Percentiles rank a stretch among this genome's conserved stretches.
These are phyloP conservation scores for Chimonanthus salicifolius DNA, from an alignment of 164 flowering plant species.

Conservation along the genomic window DNA sequence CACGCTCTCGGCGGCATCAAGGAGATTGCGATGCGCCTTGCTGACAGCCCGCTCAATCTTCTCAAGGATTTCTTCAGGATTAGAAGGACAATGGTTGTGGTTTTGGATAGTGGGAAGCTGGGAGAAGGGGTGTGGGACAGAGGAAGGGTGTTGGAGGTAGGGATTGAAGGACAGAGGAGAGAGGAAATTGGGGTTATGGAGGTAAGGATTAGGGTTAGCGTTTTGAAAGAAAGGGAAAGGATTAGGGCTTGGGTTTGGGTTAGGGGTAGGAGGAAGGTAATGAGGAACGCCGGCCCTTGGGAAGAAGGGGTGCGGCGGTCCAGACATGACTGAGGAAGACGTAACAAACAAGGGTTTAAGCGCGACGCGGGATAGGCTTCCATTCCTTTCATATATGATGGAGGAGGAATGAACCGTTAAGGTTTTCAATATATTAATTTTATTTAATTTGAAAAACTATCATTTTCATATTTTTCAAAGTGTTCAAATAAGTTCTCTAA, in stretches of 20 bases:
- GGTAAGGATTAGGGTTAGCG: conserved; percentile 5
- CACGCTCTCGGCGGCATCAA: conserved; percentile 48
- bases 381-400: no score
- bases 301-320: neutral
- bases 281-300: conserved; percentile 3
- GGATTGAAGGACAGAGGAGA: conserved; percentile 15
- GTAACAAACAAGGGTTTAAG: neutral
- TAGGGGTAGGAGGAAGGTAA: neutral
- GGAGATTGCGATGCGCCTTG: conserved; percentile 36
- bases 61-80: conserved; percentile 18
- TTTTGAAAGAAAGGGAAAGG: conserved; percentile 3
- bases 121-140: neutral
- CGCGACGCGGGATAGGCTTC: neutral
- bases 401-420: no score
- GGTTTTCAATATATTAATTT: no score
- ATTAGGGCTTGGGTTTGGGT: conserved; percentile 10
- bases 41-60: conserved; percentile 40
- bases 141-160: conserved; percentile 1
- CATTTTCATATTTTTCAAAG: no score
- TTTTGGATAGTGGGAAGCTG: conserved; percentile 5
- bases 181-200: neutral
- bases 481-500: no score
- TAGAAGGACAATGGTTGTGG: neutral
- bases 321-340: neutral
- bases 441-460: no score